Evolutionary conservation across 2,329 filamentous ascomycete genomes (phyloP).

Genomic region (Tympanopsis confertula): DNA sequence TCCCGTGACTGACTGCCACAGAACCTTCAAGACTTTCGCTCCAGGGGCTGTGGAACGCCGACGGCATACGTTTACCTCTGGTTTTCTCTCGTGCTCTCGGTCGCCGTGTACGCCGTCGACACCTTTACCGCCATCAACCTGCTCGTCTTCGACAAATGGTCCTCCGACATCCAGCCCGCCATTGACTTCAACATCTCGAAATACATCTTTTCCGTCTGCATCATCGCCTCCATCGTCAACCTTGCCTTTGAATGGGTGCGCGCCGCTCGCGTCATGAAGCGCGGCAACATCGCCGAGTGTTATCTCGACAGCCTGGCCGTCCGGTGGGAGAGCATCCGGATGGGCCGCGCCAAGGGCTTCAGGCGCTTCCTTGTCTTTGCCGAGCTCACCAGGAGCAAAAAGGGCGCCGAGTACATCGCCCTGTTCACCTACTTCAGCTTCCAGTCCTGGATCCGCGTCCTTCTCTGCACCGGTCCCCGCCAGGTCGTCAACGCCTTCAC

Average conservation of each 20-base stretch:
- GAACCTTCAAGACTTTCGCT: conserved; percentile 67
- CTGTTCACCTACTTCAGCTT: conserved; percentile 80
- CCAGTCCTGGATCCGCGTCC: conserved; percentile 70
- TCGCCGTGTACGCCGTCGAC: conserved; percentile 80
- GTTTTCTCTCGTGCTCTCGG: conserved; percentile 65
- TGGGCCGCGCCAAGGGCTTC: conserved; percentile 67
- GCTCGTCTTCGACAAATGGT: conserved; percentile 80
- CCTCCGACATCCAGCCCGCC: conserved; percentile 66
- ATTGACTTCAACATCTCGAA: conserved; percentile 71
- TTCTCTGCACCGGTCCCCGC: conserved; percentile 84
- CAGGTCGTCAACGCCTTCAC: conserved; percentile 86
- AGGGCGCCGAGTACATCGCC: conserved; percentile 80
- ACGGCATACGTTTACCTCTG: conserved; percentile 80
- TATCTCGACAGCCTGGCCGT: conserved; percentile 83
- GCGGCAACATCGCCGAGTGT: conserved; percentile 78
- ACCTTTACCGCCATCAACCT: conserved; percentile 89
- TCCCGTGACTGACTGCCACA: conserved; percentile 5
- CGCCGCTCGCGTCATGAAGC: conserved; percentile 68
- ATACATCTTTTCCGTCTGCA: conserved; percentile 91
- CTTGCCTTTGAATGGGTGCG: conserved; percentile 69
- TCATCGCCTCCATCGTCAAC: conserved; percentile 80
- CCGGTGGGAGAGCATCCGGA: conserved; percentile 70
- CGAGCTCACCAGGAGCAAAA: conserved; percentile 80
- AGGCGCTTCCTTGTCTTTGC: conserved; percentile 86
- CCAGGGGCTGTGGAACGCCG: conserved; percentile 62